A percentile compares a stretch with the other conserved stretches of the same genome.
phyloP scores from a whole-genome alignment of 2,329 filamentous ascomycete genomes.

The Nothopassalora personata region DNA sequence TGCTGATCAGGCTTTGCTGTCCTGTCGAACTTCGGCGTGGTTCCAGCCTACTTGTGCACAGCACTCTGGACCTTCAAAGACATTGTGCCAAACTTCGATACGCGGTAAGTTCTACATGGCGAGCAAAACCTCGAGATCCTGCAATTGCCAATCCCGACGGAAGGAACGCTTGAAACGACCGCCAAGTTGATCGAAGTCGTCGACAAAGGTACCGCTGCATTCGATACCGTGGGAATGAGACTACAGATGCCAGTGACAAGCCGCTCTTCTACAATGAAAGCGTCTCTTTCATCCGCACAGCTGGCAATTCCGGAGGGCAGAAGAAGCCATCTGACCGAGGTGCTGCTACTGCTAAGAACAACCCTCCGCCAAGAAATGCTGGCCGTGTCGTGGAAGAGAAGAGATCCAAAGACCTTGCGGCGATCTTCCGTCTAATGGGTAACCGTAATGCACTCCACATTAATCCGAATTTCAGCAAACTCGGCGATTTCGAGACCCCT shows the following conservation, averaged over 20 bases:
- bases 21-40: constrained; percentile 85
- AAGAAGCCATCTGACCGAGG: constrained; percentile 73
- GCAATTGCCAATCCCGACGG: constrained; percentile 85
- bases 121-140: constrained; percentile 95
- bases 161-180: constrained; percentile 67
- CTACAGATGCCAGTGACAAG: constrained; percentile 75
- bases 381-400: constrained; percentile 81
- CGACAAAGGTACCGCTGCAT: constrained; percentile 95
- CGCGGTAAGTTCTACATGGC: constrained; percentile 97
- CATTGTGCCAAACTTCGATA: constrained; percentile 89
- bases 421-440: constrained; percentile 84
- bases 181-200: constrained; percentile 85
- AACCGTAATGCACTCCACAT: constrained; percentile 97
- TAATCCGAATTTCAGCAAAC: constrained; percentile 86
- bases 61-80: constrained; percentile 73
- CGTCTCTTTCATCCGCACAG: constrained; percentile 85
- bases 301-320: constrained; percentile 81
- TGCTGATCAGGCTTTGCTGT: constrained; percentile 79
- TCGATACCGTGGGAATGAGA: too few species aligned
- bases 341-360: constrained; percentile 71
- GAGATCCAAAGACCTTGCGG: constrained; percentile 86
- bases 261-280: constrained; percentile 95
- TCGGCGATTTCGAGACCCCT: constrained; percentile 87
- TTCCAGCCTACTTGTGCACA: constrained; percentile 81
- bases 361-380: constrained; percentile 68